These are phyloP conservation scores for Diaporthe vaccinii DNA, from an alignment of 2,329 filamentous ascomycete species.

Conservation along the genomic window DNA sequence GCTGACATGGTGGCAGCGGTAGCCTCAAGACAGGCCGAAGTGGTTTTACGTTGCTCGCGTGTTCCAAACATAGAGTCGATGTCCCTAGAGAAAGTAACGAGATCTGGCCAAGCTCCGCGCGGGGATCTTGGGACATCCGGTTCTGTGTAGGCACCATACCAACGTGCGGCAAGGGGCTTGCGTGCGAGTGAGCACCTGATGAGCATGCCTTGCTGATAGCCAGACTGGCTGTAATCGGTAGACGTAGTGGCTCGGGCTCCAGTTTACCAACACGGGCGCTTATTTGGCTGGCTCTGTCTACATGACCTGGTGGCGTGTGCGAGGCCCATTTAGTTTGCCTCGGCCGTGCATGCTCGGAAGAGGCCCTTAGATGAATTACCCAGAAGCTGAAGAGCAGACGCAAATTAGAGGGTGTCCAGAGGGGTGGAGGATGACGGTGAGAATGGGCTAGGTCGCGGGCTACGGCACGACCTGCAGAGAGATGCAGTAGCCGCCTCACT, in stretches of 20 bases:
- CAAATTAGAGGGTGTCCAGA: slow-evolving; percentile 1
- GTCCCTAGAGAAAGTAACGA: background rate
- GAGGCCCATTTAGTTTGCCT: background rate
- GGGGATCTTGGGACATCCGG: slow-evolving; percentile 7
- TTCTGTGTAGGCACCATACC: background rate
- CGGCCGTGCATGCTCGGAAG: slow-evolving; percentile 13
- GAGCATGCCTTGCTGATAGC: background rate
- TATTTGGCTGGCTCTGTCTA: background rate
- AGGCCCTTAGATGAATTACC: background rate
- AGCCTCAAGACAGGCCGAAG: background rate
- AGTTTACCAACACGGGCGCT: background rate
- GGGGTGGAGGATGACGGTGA: slow-evolving; percentile 27
- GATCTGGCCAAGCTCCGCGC: slow-evolving; percentile 6
- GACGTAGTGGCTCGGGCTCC: background rate
- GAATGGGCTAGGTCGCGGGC: slow-evolving; percentile 13
- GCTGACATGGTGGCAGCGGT: background rate
- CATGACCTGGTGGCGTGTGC: background rate
- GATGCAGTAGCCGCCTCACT: slow-evolving; percentile 32
- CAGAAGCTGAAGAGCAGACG: slow-evolving; percentile 5
- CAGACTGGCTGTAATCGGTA: background rate
- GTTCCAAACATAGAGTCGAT: background rate
- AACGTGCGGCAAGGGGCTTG: background rate
- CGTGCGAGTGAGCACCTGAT: background rate
- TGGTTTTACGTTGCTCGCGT: background rate
- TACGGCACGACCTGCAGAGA: slow-evolving; percentile 36